A percentile compares a stretch with the other conserved stretches of the same genome.
These are phyloP conservation scores for Elaeagnus macrophylla DNA, from an alignment of 306 rosid species.

Conservation along the genomic window DNA sequence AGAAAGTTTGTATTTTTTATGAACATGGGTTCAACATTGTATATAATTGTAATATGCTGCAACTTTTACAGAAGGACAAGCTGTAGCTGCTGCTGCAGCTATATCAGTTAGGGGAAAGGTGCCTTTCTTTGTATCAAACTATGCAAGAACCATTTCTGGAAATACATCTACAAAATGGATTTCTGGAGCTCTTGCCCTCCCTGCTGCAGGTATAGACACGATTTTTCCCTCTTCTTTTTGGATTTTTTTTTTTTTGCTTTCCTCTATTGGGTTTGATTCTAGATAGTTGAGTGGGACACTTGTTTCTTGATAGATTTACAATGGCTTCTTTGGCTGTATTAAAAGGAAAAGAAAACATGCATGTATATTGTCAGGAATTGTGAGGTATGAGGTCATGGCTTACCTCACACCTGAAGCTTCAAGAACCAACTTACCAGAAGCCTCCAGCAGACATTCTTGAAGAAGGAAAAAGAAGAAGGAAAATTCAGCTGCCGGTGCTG, in stretches of 20 bases:
- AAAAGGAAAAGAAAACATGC: too few relatives aligned
- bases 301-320: neutral
- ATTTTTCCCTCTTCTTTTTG: neutral
- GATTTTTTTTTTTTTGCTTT: neutral
- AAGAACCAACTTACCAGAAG: too few relatives aligned
- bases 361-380: too few relatives aligned
- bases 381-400: too few relatives aligned
- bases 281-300: neutral
- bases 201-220: conserved; percentile 59
- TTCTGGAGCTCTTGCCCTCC: conserved; percentile 64
- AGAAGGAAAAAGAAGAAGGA: too few relatives aligned
- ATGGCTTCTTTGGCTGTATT: too few relatives aligned
- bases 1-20: neutral
- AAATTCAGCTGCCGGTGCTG: too few relatives aligned
- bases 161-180: conserved; percentile 49
- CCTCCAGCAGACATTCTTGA: too few relatives aligned
- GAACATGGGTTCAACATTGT: conserved; percentile 2
- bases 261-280: too few relatives aligned
- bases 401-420: too few relatives aligned
- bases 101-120: conserved; percentile 35
- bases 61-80: conserved; percentile 50
- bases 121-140: conserved; percentile 37
- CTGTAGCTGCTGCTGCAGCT: conserved; percentile 49
- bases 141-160: conserved; percentile 37
- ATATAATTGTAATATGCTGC: neutral